These are phyloP conservation scores for Colletotrichum falcatum DNA, from an alignment of 2,329 filamentous ascomycete species.

Conservation along the genomic window DNA sequence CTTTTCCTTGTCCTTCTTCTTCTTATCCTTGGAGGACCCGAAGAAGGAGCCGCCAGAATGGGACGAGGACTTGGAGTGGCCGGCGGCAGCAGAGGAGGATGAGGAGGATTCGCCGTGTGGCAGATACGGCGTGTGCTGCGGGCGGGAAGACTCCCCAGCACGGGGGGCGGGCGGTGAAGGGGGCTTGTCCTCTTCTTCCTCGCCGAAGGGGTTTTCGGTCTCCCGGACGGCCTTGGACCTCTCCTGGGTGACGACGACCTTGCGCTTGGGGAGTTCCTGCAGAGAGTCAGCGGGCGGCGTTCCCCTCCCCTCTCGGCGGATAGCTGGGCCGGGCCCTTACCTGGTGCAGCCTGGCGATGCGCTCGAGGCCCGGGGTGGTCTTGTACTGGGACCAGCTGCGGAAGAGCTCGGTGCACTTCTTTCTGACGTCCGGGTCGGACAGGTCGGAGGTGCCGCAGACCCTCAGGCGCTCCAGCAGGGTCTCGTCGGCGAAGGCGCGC, in stretches of 20 bases:
- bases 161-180: constrained; percentile 45
- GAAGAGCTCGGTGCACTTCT: constrained; percentile 90
- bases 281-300: not conserved
- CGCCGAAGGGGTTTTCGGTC: constrained; percentile 78
- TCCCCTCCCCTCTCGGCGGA: not conserved
- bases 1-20: constrained; percentile 62
- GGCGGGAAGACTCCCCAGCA: constrained; percentile 43
- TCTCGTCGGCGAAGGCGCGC: constrained; percentile 88
- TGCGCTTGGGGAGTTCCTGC: constrained; percentile 73
- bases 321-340: constrained; percentile 53
- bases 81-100: constrained; percentile 35
- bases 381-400: constrained; percentile 91
- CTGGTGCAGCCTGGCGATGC: constrained; percentile 82
- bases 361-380: constrained; percentile 81
- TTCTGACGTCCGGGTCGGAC: constrained; percentile 86
- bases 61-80: constrained; percentile 54
- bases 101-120: constrained; percentile 43
- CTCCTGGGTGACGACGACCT: constrained; percentile 80
- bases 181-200: constrained; percentile 69
- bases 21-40: constrained; percentile 61
- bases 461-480: constrained; percentile 88
- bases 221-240: constrained; percentile 87
- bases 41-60: constrained; percentile 55
- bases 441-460: constrained; percentile 87
- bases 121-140: constrained; percentile 46